Evolutionary conservation across 768 basidiomycete species (phyloP).

Genomic region (Mycena sanguinolenta): DNA sequence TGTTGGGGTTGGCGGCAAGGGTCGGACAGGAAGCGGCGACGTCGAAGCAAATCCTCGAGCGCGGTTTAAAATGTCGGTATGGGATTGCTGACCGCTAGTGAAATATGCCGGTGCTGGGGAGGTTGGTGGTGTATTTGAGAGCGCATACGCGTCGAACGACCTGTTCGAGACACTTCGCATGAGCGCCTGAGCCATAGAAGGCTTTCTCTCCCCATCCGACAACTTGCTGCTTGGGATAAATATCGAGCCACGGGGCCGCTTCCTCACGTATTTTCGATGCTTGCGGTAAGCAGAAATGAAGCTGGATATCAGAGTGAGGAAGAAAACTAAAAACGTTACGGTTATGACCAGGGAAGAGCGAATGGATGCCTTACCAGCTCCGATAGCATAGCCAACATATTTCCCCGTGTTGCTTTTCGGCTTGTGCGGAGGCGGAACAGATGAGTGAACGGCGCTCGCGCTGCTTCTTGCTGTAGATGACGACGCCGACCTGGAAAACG

Average conservation of each 20-base stretch:
- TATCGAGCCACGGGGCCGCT: slow-evolving; percentile 33
- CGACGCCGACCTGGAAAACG: slow-evolving; percentile 15
- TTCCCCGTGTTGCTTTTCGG: slow-evolving; percentile 31
- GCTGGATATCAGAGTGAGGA: slow-evolving; percentile 35
- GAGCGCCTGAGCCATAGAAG: slow-evolving; percentile 34
- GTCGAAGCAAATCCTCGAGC: slow-evolving; percentile 15
- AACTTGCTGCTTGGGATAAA: slow-evolving; percentile 26
- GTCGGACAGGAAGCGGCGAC: slow-evolving; percentile 12
- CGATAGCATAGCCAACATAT: slow-evolving; percentile 35
- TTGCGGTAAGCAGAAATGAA: slow-evolving; percentile 37
- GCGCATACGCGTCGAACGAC: slow-evolving; percentile 37
- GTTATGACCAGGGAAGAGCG: not conserved
- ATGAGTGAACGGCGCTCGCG: slow-evolving; percentile 21
- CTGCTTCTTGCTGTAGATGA: slow-evolving; percentile 25
- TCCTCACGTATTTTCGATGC: slow-evolving; percentile 34
- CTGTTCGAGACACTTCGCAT: slow-evolving; percentile 35
- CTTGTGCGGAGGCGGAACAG: slow-evolving; percentile 23
- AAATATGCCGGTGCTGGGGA: slow-evolving; percentile 31
- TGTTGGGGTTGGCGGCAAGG: slow-evolving; percentile 31
- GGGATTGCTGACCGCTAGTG: slow-evolving; percentile 6
- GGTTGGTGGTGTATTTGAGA: slow-evolving; percentile 23
- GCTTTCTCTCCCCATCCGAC: slow-evolving; percentile 32
- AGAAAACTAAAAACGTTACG: slow-evolving; percentile 27
- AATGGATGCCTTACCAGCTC: slow-evolving; percentile 26
- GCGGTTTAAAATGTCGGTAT: slow-evolving; percentile 19